Percentiles rank a stretch among this genome's conserved stretches.
These are phyloP conservation scores for Holtermanniella nyarrowii DNA, from an alignment of 768 basidiomycete genomes.

Conservation along the genomic window DNA sequence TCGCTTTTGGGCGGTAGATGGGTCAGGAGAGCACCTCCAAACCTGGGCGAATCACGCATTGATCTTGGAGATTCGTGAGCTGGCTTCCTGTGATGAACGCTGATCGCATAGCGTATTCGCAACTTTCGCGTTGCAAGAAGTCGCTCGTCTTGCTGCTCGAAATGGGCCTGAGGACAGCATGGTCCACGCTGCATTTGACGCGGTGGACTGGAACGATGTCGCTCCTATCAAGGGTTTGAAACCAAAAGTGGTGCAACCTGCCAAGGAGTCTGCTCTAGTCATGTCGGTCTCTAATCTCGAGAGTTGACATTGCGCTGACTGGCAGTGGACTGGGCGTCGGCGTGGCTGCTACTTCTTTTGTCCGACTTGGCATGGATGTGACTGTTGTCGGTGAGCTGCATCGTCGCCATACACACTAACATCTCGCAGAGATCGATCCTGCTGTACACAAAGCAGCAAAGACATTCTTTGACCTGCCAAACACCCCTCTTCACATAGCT, in stretches of 20 bases:
- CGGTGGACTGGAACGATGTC: slow-evolving; percentile 27
- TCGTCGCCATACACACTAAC: background rate
- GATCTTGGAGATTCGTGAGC: slow-evolving; percentile 48
- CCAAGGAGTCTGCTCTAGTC: too few relatives aligned
- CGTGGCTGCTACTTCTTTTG: slow-evolving; percentile 65
- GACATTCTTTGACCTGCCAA: slow-evolving; percentile 59
- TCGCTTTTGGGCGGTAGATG: slow-evolving; percentile 62
- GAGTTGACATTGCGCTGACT: slow-evolving; percentile 8
- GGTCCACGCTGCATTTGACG: background rate
- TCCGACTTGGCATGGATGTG: slow-evolving; percentile 56
- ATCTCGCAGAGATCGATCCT: slow-evolving; percentile 64
- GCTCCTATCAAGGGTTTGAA: too few relatives aligned
- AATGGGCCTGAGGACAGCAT: slow-evolving; percentile 10
- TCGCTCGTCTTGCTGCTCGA: slow-evolving; percentile 48
- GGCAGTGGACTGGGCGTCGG: slow-evolving; percentile 79
- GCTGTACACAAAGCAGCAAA: slow-evolving; percentile 75
- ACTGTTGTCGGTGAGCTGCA: slow-evolving; percentile 52
- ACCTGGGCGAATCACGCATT: slow-evolving; percentile 44
- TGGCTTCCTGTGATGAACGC: background rate
- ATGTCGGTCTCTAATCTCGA: slow-evolving; percentile 10
- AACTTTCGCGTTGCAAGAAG: slow-evolving; percentile 80
- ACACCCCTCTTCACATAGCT: slow-evolving; percentile 55
- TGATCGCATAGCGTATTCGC: slow-evolving; percentile 54
- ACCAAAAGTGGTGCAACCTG: too few relatives aligned
- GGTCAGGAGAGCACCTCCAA: slow-evolving; percentile 46